Conservation (phyloP, 163 green algal species). For the Volvox carteri region DNA sequence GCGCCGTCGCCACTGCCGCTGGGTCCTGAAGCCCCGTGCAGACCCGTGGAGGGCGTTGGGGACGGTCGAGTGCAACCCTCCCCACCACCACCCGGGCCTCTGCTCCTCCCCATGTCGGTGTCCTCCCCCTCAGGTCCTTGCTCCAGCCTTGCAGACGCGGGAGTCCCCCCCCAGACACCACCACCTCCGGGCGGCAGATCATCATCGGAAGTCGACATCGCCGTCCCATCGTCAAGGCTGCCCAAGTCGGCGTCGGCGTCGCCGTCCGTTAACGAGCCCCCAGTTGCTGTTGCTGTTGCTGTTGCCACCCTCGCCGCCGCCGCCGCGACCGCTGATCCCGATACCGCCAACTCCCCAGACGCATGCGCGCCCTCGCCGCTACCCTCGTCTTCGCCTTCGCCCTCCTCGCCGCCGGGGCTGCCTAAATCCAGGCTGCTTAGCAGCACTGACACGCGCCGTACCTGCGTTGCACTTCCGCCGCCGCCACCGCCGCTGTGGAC, state of each 20-base stretch:
- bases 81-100: too few species aligned
- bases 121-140: too few species aligned
- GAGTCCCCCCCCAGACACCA: too few species aligned
- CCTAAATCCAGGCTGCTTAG: slow-evolving; percentile 24
- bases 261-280: background rate
- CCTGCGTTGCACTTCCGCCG: background rate
- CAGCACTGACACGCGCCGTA: slow-evolving; percentile 9
- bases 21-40: background rate
- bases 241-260: slow-evolving; percentile 16
- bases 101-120: too few species aligned
- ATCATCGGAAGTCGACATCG: background rate
- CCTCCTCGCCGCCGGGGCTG: too few species aligned
- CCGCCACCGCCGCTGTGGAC: background rate
- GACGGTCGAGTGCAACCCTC: too few species aligned
- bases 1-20: too few species aligned
- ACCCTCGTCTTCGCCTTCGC: background rate
- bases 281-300: background rate
- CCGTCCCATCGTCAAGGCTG: background rate
- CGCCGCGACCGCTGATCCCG: background rate
- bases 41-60: background rate
- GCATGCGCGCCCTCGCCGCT: background rate
- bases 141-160: too few species aligned
- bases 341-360: background rate
- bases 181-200: slow-evolving; percentile 16
- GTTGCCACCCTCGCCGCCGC: background rate